These are phyloP conservation scores for Gastrolobium bilobum DNA, from an alignment of 306 rosid genomes.

Conservation along the genomic window DNA sequence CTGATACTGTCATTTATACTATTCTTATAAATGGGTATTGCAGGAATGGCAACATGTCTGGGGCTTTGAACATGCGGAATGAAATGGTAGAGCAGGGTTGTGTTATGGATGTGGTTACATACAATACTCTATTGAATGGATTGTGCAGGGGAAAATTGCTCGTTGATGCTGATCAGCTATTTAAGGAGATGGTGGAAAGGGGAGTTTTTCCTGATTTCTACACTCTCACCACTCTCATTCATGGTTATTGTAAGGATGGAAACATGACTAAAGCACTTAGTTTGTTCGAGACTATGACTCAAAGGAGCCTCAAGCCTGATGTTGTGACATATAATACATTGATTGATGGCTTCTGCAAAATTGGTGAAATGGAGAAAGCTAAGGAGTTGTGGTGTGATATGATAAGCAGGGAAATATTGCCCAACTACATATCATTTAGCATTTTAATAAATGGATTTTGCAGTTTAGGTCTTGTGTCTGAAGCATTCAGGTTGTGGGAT, in stretches of 20 bases:
- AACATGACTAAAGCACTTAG: conserved; percentile 73
- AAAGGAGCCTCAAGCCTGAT: conserved; percentile 80
- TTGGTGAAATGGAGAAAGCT: conserved; percentile 82
- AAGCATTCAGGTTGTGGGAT: conserved; percentile 81
- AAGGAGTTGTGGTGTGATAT: conserved; percentile 82
- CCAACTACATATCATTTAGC: conserved; percentile 74
- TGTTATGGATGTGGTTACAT: conserved; percentile 78
- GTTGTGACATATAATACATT: conserved; percentile 81
- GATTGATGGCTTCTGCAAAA: conserved; percentile 91
- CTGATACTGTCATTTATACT: conserved; percentile 86
- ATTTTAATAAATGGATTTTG: conserved; percentile 88
- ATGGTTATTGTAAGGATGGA: conserved; percentile 82
- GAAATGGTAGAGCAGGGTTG: conserved; percentile 85
- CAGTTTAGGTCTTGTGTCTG: conserved; percentile 67
- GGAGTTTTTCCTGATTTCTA: conserved; percentile 90
- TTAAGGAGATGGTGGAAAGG: conserved; percentile 85
- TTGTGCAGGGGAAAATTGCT: conserved; percentile 80
- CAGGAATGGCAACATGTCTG: conserved; percentile 65
- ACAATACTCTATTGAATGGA: conserved; percentile 85
- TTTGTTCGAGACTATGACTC: conserved; percentile 69
- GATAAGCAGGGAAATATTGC: conserved; percentile 64
- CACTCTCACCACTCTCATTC: conserved; percentile 87
- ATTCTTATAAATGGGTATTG: conserved; percentile 90
- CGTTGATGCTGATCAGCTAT: conserved; percentile 74
- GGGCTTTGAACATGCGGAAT: conserved; percentile 76